Conservation (phyloP, 2,329 filamentous ascomycete species). For the Myriangium duriaei region DNA sequence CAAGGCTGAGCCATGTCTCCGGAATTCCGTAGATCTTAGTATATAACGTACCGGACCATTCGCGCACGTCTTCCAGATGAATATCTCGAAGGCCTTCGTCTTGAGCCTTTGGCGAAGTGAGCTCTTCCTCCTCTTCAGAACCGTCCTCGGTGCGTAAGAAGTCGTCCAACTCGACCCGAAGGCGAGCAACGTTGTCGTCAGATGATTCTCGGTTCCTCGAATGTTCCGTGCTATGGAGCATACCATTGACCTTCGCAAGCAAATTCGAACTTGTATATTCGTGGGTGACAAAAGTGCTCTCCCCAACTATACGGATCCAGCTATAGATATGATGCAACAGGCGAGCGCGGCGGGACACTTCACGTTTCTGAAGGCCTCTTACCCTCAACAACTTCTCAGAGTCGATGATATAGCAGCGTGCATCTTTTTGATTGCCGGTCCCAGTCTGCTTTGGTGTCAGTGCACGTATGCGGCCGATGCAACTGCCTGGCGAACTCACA, state of each 20-base stretch:
- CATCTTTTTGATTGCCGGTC: background rate
- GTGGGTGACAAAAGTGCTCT: constrained; percentile 13
- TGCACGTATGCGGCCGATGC: too few relatives aligned
- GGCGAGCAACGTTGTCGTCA: too few relatives aligned
- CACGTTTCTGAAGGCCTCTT: constrained; percentile 24
- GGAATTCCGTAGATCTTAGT: constrained; percentile 30
- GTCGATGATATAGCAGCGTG: constrained; percentile 16
- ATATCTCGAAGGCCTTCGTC: constrained; percentile 26
- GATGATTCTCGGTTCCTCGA: too few relatives aligned
- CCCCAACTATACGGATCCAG: constrained; percentile 25
- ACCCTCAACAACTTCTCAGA: constrained; percentile 27
- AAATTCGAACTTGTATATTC: constrained; percentile 22
- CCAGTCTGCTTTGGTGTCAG: background rate
- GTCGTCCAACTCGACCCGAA: too few relatives aligned
- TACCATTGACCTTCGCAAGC: constrained; percentile 16
- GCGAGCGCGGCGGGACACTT: constrained; percentile 26
- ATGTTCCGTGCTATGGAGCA: constrained; percentile 12
- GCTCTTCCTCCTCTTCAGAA: too few relatives aligned
- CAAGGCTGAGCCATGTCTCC: constrained; percentile 32
- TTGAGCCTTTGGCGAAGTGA: too few relatives aligned
- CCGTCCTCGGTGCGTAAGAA: too few relatives aligned
- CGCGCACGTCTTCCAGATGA: constrained; percentile 27
- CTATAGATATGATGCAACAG: constrained; percentile 30
- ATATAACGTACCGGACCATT: constrained; percentile 16
- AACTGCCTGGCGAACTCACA: constrained; percentile 15